phyloP scores from a whole-genome alignment of 441 rosid genomes.

The Croton setiger region DNA sequence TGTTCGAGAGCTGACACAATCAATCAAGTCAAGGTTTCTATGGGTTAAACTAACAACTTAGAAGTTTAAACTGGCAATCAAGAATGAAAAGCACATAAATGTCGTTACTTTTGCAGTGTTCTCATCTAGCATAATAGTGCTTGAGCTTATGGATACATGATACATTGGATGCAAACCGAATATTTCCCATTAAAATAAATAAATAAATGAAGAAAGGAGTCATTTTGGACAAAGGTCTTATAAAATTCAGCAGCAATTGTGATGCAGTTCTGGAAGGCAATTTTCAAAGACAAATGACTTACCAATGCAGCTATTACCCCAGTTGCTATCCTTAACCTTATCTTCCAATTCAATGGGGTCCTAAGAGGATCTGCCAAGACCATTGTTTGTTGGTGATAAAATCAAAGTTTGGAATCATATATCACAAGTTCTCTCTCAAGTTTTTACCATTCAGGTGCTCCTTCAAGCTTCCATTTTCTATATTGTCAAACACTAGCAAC shows the following conservation, averaged over 20 bases:
- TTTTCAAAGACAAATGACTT: slow-evolving; percentile 29
- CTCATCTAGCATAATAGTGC: slow-evolving; percentile 77
- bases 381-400: slow-evolving; percentile 9
- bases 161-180: slow-evolving; percentile 59
- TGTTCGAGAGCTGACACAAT: slow-evolving; percentile 54
- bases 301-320: slow-evolving; percentile 95
- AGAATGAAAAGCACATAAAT: not conserved
- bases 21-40: not conserved
- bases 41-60: not conserved
- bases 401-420: slow-evolving; percentile 5
- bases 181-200: too few species aligned
- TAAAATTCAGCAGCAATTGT: not conserved
- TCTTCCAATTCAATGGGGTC: slow-evolving; percentile 86
- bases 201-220: too few species aligned
- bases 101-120: slow-evolving; percentile 70
- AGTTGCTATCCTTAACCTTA: slow-evolving; percentile 64
- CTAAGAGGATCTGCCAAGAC: slow-evolving; percentile 70
- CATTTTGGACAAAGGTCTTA: too few species aligned
- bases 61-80: not conserved
- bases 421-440: slow-evolving; percentile 4
- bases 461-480: slow-evolving; percentile 36
- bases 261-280: not conserved
- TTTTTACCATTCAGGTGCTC: slow-evolving; percentile 81
- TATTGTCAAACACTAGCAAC: too few species aligned
- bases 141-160: slow-evolving; percentile 70